Evolutionary conservation across 441 rosid genomes (phyloP).

Genomic region (Gossypium davidsonii): DNA sequence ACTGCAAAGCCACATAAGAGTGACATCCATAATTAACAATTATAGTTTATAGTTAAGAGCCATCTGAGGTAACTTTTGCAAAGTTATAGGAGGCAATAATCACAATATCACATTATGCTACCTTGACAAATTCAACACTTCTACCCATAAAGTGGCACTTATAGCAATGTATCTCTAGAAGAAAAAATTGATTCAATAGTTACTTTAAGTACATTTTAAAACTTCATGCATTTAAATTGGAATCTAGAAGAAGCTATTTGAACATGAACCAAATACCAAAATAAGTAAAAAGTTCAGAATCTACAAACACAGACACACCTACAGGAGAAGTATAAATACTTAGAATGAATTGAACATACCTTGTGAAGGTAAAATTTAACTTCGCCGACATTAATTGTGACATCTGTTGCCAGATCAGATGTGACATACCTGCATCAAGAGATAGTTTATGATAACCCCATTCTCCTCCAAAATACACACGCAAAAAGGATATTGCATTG

Average conservation of each 20-base stretch:
- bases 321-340: neutral
- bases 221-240: neutral
- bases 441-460: slow-evolving; percentile 10
- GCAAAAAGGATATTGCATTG: neutral
- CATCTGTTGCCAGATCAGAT: slow-evolving; percentile 74
- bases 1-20: slow-evolving; percentile 41
- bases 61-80: too few species aligned
- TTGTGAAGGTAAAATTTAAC: slow-evolving; percentile 83
- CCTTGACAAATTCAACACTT: too few species aligned
- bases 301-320: neutral
- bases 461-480: neutral
- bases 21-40: slow-evolving; percentile 6
- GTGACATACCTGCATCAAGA: slow-evolving; percentile 53
- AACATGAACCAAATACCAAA: neutral
- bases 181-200: too few species aligned
- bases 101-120: too few species aligned
- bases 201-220: too few species aligned
- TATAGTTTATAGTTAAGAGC: neutral
- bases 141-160: too few species aligned
- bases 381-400: slow-evolving; percentile 62
- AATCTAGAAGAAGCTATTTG: neutral
- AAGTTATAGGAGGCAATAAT: too few species aligned
- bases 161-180: too few species aligned
- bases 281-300: neutral
- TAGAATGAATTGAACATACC: slow-evolving; percentile 32